Conservation (phyloP, 108 stramenopile species). For the Cyclostephanos invisitatus region DNA sequence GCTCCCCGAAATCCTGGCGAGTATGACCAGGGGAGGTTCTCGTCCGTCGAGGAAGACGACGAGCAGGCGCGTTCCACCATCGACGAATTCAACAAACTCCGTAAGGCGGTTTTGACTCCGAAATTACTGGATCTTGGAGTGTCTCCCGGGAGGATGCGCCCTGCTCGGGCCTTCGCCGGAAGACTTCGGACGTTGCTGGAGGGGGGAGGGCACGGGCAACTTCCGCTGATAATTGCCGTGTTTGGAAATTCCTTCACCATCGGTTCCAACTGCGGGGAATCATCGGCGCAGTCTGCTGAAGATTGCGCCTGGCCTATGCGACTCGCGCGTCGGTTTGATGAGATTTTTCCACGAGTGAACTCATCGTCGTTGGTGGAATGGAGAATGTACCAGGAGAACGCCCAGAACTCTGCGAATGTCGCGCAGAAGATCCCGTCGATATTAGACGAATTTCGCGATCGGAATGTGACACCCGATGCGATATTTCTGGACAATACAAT, state of each 20-base stretch:
- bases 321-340: conserved; percentile 15
- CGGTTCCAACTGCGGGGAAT: conserved; percentile 25
- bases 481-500: conserved; percentile 26
- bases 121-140: conserved; percentile 17
- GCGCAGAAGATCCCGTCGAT: conserved; percentile 22
- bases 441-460: conserved; percentile 12
- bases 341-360: not conserved
- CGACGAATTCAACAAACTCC: conserved; percentile 21
- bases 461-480: conserved; percentile 14
- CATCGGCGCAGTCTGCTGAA: not conserved
- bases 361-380: conserved; percentile 12
- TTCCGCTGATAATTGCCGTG: conserved; percentile 12
- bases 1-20: not conserved
- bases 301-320: conserved; percentile 19
- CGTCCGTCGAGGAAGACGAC: conserved; percentile 16
- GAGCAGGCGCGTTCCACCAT: conserved; percentile 16
- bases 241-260: conserved; percentile 23
- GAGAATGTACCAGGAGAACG: conserved; percentile 24
- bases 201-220: not conserved
- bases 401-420: conserved; percentile 23
- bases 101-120: conserved; percentile 19
- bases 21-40: not conserved
- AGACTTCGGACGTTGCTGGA: conserved; percentile 1
- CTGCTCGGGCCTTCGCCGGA: conserved; percentile 9
- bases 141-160: conserved; percentile 1